Base-by-base conservation (phyloP, 176 grass and related monocot genomes). In the Eleusine coracana region DNA sequence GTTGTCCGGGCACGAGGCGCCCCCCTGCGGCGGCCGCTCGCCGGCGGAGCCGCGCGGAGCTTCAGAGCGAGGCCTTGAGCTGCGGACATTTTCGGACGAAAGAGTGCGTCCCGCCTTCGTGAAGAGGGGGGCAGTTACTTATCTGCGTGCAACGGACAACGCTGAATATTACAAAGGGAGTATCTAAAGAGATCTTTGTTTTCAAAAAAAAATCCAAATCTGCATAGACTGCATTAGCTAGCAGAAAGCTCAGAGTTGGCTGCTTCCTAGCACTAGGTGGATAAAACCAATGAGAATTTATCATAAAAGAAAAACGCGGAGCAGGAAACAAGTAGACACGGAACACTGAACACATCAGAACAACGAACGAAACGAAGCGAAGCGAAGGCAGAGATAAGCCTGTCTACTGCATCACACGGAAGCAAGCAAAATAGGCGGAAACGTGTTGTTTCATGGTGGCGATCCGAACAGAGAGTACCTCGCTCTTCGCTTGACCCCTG, bases 51-150 rank as follows among this genome's bases (percentile, higher is more conserved):
- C 50, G 83, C 81, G 20, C 36, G 79, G 10, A 88, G 79, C 75
- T 89, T 86, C 4, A 88, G 71, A 16, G 78, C 60, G 52, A 73
- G 84, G 34, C 79, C 86, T 45, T 85, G 86, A 31, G 84, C 65
- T 10, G 80, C 64, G 63, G 87, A 70, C 90, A 92, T 92, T 37
- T 37, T 83, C 67, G 12, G 9, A 46, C 8, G 44, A 46, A 46
- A 10, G 21, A 71, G 20, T 20, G 52, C 20, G 46, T 18, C 42
- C 18, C 37, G 74, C 27, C 83, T 17, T 52, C 40, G 39, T 37
- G 27, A 10, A 28, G 48, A 3, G 1, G 40, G 73, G 5, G 40
- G 73, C 14, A 17, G 69, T 49, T 65, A 71, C 54, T 70, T 71
- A 71, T 71, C 83, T 63, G 66, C 29, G n/a, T 7, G 17, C 37